A percentile compares a stretch with the other conserved stretches of the same genome.
These are phyloP conservation scores for Annulohypoxylon bovei DNA, from an alignment of 495 filamentous ascomycete species.

Conservation along the genomic window DNA sequence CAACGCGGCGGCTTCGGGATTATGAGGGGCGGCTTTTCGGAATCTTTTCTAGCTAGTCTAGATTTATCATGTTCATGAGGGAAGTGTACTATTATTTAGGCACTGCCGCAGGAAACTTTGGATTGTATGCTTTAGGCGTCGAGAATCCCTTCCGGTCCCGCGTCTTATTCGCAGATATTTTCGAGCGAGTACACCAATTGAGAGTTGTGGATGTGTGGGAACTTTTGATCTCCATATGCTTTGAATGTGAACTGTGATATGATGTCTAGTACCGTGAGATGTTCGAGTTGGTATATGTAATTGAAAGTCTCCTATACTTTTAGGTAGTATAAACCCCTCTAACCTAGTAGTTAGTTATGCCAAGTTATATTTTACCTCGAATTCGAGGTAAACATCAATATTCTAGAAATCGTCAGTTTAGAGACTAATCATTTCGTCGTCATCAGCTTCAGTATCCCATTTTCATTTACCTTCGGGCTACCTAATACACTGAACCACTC, in stretches of 20 bases:
- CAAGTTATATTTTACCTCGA: too few relatives aligned
- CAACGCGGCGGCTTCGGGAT: constrained; percentile 1
- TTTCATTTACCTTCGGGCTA: neutral
- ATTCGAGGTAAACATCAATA: neutral
- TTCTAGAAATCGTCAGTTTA: too few relatives aligned
- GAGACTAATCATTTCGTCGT: neutral
- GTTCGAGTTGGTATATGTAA: neutral
- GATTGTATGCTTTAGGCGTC: constrained; percentile 3
- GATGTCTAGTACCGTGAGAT: neutral
- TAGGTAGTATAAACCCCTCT: too few relatives aligned
- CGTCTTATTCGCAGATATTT: constrained; percentile 15
- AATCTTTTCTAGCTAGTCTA: constrained; percentile 44
- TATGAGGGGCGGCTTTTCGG: constrained; percentile 1
- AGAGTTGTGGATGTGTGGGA: constrained; percentile 40
- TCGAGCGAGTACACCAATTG: constrained; percentile 32
- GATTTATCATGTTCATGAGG: constrained; percentile 34
- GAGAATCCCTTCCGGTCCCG: constrained; percentile 12
- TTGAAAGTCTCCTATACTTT: too few relatives aligned
- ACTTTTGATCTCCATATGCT: constrained; percentile 7
- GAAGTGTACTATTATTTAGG: constrained; percentile 14
- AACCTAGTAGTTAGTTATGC: too few relatives aligned
- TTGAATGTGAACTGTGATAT: neutral
- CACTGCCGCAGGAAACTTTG: constrained; percentile 3
- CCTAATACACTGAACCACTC: neutral
- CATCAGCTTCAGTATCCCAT: neutral